A percentile compares a stretch with the other conserved stretches of the same genome.
Conservation (phyloP, 192 early-diverging fungal species). For the Allomyces macrogynus region DNA sequence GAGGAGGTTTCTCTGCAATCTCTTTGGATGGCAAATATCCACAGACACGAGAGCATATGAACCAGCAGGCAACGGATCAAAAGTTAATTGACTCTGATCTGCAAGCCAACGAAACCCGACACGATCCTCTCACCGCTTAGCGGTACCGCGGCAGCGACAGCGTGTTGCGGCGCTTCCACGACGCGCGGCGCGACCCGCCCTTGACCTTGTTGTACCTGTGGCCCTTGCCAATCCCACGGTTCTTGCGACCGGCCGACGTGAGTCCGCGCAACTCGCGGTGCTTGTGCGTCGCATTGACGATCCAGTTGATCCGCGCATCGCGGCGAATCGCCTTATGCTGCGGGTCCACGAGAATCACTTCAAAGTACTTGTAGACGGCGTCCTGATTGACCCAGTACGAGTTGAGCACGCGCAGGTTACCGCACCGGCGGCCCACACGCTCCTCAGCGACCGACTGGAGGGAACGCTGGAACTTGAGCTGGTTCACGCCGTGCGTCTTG, state of each 20-base stretch:
- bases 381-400: slow-evolving; percentile 99
- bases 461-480: slow-evolving; percentile 97
- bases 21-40: no score
- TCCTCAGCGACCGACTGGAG: slow-evolving; percentile 86
- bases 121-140: slow-evolving; percentile 21
- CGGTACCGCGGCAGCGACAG: slow-evolving; percentile 84
- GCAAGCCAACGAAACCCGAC: no score
- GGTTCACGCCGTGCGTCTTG: slow-evolving; percentile 87
- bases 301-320: slow-evolving; percentile 99
- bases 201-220: slow-evolving; percentile 91
- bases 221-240: slow-evolving; percentile 91
- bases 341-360: slow-evolving; percentile 97
- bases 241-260: slow-evolving; percentile 90
- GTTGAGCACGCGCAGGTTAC: slow-evolving; percentile 95
- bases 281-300: slow-evolving; percentile 93
- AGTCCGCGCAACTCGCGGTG: slow-evolving; percentile 96
- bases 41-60: no score
- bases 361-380: slow-evolving; percentile 97
- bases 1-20: no score
- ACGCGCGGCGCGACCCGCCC: slow-evolving; percentile 81
- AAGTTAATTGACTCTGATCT: no score
- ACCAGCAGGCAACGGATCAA: no score
- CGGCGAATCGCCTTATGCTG: slow-evolving; percentile 95
- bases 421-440: slow-evolving; percentile 92
- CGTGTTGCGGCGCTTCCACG: slow-evolving; percentile 89